Evolutionary conservation across 257 asterid genomes (phyloP).

Genomic region (Henckelia pumila): DNA sequence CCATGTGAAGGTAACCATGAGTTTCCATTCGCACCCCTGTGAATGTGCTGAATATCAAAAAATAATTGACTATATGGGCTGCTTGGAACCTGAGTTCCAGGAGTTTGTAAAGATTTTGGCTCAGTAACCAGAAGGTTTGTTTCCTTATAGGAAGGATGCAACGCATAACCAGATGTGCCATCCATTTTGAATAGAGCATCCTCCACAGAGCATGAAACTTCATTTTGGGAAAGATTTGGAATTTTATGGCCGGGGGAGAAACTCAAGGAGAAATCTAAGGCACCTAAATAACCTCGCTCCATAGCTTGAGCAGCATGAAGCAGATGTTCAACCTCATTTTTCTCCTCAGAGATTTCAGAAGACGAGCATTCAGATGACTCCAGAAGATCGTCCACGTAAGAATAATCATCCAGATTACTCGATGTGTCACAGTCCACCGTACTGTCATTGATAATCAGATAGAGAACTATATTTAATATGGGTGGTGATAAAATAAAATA

Average conservation of each 20-base stretch:
- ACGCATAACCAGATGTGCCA: constrained; percentile 28
- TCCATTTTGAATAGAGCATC: constrained; percentile 28
- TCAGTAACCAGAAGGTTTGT: constrained; percentile 26
- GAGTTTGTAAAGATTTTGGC: constrained; percentile 25
- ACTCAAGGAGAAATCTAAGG: constrained; percentile 56
- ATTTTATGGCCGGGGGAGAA: constrained; percentile 34
- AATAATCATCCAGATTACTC: constrained; percentile 42
- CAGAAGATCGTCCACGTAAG: constrained; percentile 51
- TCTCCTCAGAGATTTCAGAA: constrained; percentile 52
- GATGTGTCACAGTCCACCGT: constrained; percentile 41
- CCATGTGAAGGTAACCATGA: constrained; percentile 40
- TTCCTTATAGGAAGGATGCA: constrained; percentile 28
- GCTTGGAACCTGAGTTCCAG: constrained; percentile 32
- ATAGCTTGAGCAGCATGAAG: constrained; percentile 21
- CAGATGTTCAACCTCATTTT: constrained; percentile 43
- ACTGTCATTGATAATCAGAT: constrained; percentile 38
- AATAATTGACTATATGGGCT: constrained; percentile 30
- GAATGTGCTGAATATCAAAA: constrained; percentile 26
- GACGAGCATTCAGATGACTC: constrained; percentile 73
- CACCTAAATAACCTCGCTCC: constrained; percentile 59
- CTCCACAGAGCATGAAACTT: constrained; percentile 33
- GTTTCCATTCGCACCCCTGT: constrained; percentile 26
- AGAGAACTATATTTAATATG: constrained; percentile 22
- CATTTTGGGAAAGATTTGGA: constrained; percentile 36
- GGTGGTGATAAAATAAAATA: constrained; percentile 17